These are phyloP conservation scores for Endoconidiophora polonica DNA, from an alignment of 2,329 filamentous ascomycete genomes.

Conservation along the genomic window DNA sequence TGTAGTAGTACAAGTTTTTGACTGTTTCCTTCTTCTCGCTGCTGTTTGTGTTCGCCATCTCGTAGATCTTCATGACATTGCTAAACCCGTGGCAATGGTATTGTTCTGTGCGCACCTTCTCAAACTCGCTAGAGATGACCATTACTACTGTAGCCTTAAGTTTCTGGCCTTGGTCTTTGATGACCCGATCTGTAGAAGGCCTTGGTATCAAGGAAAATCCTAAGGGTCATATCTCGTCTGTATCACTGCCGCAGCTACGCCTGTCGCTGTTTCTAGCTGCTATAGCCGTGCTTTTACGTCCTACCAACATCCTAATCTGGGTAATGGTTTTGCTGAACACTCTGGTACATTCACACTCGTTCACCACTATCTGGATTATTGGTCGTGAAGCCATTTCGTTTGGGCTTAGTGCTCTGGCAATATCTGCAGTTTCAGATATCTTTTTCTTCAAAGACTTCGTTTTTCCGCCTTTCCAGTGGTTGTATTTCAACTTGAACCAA, in stretches of 20 bases:
- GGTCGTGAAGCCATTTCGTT: slow-evolving; percentile 49
- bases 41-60: neutral
- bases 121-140: slow-evolving; percentile 84
- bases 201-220: slow-evolving; percentile 24
- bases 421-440: slow-evolving; percentile 54
- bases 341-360: slow-evolving; percentile 20
- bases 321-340: slow-evolving; percentile 39
- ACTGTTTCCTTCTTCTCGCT: slow-evolving; percentile 3
- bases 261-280: slow-evolving; percentile 60
- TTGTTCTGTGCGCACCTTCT: slow-evolving; percentile 81
- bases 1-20: slow-evolving; percentile 2
- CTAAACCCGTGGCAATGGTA: slow-evolving; percentile 94
- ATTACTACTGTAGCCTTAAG: slow-evolving; percentile 65
- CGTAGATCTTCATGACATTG: slow-evolving; percentile 51
- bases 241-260: slow-evolving; percentile 23
- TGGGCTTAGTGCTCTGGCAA: slow-evolving; percentile 39
- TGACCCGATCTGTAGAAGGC: slow-evolving; percentile 22
- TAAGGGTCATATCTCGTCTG: neutral
- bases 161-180: slow-evolving; percentile 73
- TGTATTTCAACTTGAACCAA: slow-evolving; percentile 81
- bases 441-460: slow-evolving; percentile 75
- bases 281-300: slow-evolving; percentile 67
- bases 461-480: slow-evolving; percentile 71
- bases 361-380: slow-evolving; percentile 32
- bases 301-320: slow-evolving; percentile 85